These are phyloP conservation scores for Xylaria flabelliformis DNA, from an alignment of 495 filamentous ascomycete species.

Conservation along the genomic window DNA sequence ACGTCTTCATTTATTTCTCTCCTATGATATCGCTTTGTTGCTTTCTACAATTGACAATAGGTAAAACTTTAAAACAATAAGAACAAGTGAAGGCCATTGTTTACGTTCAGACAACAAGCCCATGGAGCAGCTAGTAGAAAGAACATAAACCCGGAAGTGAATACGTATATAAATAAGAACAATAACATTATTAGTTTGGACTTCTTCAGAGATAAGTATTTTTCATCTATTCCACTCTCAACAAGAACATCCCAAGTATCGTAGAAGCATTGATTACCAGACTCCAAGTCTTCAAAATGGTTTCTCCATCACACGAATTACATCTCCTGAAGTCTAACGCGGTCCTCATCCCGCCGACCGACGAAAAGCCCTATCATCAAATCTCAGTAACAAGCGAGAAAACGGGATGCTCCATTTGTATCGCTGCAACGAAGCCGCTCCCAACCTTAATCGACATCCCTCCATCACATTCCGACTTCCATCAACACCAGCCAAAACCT, in stretches of 20 bases:
- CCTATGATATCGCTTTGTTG: neutral
- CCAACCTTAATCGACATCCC: neutral
- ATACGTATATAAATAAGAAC: neutral
- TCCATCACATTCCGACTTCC: neutral
- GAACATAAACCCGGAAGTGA: neutral
- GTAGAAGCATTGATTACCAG: no score
- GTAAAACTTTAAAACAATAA: neutral
- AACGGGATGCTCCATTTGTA: neutral
- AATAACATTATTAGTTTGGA: neutral
- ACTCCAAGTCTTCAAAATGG: constrained; percentile 1
- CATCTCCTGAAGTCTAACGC: constrained; percentile 2
- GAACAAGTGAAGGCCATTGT: neutral
- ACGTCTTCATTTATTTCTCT: neutral
- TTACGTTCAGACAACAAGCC: neutral
- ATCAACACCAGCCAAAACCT: neutral
- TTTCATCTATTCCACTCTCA: neutral
- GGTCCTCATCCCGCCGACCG: neutral
- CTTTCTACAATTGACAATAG: neutral
- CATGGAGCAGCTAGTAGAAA: neutral
- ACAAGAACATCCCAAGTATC: no score
- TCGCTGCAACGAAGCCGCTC: constrained; percentile 6
- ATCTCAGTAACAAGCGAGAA: neutral
- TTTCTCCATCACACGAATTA: neutral
- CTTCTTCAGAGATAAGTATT: neutral
- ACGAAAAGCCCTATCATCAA: neutral